Evolutionary conservation across 2,329 filamentous ascomycete species (phyloP).

Genomic region (Ophiostoma montium): DNA sequence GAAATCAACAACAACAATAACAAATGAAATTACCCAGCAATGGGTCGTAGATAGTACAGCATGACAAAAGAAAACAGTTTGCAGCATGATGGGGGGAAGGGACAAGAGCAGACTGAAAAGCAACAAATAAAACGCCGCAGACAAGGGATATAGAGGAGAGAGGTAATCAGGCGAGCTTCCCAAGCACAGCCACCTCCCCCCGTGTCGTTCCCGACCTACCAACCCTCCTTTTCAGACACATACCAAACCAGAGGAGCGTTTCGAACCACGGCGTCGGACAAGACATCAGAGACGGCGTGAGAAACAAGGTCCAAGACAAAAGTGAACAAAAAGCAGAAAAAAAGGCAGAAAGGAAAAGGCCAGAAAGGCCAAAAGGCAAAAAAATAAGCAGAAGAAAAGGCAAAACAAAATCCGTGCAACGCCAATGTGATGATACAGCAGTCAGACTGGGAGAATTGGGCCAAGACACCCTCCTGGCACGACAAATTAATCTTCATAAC

Average conservation of each 20-base stretch:
- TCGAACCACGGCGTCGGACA: not conserved
- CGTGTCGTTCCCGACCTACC: not conserved
- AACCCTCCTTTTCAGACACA: slow-evolving; percentile 4
- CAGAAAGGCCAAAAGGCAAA: not conserved
- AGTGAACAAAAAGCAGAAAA: not conserved
- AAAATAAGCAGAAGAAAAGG: not conserved
- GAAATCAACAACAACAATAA: not conserved
- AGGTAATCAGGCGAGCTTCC: not conserved
- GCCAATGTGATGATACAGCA: not conserved
- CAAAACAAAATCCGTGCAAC: not conserved
- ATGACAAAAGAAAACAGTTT: not conserved
- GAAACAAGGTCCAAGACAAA: not conserved
- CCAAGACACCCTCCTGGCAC: not conserved
- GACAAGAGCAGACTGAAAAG: not conserved
- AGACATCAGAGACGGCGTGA: not conserved
- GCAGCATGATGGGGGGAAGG: not conserved
- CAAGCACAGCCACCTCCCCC: not conserved
- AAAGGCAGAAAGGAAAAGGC: not conserved
- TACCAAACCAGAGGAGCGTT: not conserved
- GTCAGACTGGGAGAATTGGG: not conserved
- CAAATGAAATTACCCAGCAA: no score
- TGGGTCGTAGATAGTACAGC: no score
- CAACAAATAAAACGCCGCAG: not conserved
- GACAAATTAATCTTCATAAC: not conserved
- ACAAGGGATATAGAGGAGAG: not conserved